A percentile compares a stretch with the other conserved stretches of the same genome.
phyloP scores from a whole-genome alignment of 305 asterid genomes.

The Fraxinus paxiana region DNA sequence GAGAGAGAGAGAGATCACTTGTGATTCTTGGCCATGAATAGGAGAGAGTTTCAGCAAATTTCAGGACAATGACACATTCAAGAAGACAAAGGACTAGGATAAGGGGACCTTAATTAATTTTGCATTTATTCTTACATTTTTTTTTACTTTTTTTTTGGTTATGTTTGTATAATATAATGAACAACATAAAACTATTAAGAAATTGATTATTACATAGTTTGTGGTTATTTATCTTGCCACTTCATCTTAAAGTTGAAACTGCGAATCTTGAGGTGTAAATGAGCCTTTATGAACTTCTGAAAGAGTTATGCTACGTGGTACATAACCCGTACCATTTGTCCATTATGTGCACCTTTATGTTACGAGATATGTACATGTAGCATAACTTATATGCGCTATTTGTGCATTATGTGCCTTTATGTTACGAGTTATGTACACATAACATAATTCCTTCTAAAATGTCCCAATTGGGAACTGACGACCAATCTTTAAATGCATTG shows the following conservation, averaged over 20 bases:
- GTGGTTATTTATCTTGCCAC: not conserved
- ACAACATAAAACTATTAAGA: not conserved
- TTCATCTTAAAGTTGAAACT: not conserved
- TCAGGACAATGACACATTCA: slow-evolving; percentile 28
- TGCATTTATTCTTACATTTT: slow-evolving; percentile 16
- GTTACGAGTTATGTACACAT: no score
- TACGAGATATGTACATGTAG: no score
- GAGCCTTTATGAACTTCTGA: not conserved
- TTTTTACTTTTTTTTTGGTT: slow-evolving; percentile 6
- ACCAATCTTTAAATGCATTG: not conserved
- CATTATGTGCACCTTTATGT: no score
- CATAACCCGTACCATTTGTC: no score
- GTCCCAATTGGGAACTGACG: not conserved
- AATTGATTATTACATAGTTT: not conserved
- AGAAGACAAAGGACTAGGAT: slow-evolving; percentile 12
- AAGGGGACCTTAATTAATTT: slow-evolving; percentile 9
- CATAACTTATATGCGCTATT: no score
- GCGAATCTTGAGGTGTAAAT: not conserved
- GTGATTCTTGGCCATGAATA: slow-evolving; percentile 35
- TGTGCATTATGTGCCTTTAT: no score
- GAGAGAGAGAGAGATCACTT: slow-evolving; percentile 26
- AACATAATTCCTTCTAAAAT: not conserved
- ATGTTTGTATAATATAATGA: not conserved
- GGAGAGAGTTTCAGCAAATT: slow-evolving; percentile 14
- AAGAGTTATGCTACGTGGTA: no score